Percentiles rank a stretch among this genome's conserved stretches.
Evolutionary conservation across 257 asterid species (phyloP).

Genomic region (Nicotiana undulata): DNA sequence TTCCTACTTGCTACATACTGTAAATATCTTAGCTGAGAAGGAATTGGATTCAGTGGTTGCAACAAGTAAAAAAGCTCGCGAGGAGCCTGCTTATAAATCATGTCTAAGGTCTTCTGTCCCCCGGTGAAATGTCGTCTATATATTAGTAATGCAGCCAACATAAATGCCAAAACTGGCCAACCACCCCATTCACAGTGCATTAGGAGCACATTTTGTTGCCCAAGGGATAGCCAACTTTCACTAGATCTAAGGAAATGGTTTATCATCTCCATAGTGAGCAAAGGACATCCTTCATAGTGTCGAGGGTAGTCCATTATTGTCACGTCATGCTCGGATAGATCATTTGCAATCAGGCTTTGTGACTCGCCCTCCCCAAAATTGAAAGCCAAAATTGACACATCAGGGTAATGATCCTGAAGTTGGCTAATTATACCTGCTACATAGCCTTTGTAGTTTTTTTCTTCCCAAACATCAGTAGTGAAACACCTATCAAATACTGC

Average conservation of each 20-base stretch:
- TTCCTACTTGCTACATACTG: conserved; percentile 60
- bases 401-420: conserved; percentile 44
- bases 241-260: conserved; percentile 52
- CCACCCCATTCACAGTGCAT: conserved; percentile 55
- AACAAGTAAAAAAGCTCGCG: conserved; percentile 31
- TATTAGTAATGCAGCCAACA: conserved; percentile 51
- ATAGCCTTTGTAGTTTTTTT: conserved; percentile 29
- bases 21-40: conserved; percentile 69
- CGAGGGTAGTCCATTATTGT: conserved; percentile 44
- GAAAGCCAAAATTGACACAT: conserved; percentile 52
- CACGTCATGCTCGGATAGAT: conserved; percentile 31
- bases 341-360: conserved; percentile 18
- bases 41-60: conserved; percentile 49
- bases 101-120: conserved; percentile 52
- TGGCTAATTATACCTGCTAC: conserved; percentile 35
- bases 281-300: conserved; percentile 37
- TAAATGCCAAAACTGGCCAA: conserved; percentile 50
- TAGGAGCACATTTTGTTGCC: conserved; percentile 52
- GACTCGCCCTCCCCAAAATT: conserved; percentile 45
- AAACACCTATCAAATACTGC: conserved; percentile 75
- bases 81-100: conserved; percentile 63
- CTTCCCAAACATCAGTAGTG: conserved; percentile 28
- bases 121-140: conserved; percentile 37
- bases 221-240: conserved; percentile 53
- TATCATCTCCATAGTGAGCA: conserved; percentile 55